Conservation (phyloP, 176 grass and related monocot species). For the Oryza brachyantha region DNA sequence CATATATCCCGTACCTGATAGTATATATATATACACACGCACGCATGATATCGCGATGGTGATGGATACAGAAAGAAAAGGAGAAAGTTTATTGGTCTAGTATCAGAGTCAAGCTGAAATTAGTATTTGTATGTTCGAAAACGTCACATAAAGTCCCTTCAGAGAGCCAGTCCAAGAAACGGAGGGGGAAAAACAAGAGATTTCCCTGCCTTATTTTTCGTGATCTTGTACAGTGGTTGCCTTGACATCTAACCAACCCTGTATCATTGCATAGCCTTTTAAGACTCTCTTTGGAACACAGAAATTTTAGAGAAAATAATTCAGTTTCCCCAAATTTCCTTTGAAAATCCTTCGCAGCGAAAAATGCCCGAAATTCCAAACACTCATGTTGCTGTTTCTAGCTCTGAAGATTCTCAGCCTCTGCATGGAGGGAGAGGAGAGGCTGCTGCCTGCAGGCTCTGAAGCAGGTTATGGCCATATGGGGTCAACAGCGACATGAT, state of each 20-base stretch:
- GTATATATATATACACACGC: no score
- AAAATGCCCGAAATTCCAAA: no score
- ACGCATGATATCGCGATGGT: not conserved
- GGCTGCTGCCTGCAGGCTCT: not conserved
- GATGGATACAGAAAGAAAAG: not conserved
- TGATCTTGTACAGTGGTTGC: not conserved
- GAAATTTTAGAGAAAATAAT: no score
- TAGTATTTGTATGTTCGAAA: not conserved
- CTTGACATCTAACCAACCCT: constrained; percentile 31
- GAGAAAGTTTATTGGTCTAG: not conserved
- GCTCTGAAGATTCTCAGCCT: not conserved
- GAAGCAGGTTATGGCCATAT: constrained; percentile 3
- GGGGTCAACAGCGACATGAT: not conserved
- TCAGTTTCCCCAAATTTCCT: no score
- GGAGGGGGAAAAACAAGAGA: not conserved
- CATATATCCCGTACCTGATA: no score
- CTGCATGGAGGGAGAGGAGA: not conserved
- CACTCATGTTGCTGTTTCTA: not conserved
- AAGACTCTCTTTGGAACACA: no score
- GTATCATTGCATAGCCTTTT: not conserved
- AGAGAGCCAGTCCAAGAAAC: not conserved
- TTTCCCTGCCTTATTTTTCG: not conserved
- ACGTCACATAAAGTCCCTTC: not conserved
- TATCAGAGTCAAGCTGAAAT: not conserved
- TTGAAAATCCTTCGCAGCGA: no score